Conservation (phyloP, 257 asterid species). For the Solanum sitiens region DNA sequence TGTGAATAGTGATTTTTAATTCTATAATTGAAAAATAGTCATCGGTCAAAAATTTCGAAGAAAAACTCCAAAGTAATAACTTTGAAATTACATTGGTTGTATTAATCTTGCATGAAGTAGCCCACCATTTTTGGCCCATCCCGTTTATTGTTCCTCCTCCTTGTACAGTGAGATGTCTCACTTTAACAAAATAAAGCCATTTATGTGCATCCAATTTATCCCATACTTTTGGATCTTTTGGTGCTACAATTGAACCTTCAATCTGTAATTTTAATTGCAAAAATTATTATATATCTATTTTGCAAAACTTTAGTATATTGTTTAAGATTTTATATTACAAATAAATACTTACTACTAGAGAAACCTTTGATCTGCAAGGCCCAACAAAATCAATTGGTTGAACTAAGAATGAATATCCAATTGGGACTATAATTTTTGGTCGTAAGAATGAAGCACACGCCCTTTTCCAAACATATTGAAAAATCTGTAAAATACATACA, state of each 20-base stretch:
- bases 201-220: conserved; percentile 36
- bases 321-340: background rate
- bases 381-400: conserved; percentile 50
- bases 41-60: background rate
- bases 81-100: conserved; percentile 40
- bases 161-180: conserved; percentile 51
- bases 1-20: background rate
- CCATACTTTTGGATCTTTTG: conserved; percentile 62
- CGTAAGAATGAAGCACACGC: conserved; percentile 34
- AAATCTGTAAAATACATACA: conserved; percentile 27
- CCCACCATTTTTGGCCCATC: conserved; percentile 78
- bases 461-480: conserved; percentile 46
- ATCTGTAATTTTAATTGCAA: conserved; percentile 32
- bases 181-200: conserved; percentile 75
- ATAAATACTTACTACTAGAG: conserved; percentile 36
- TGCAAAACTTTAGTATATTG: background rate
- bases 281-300: background rate
- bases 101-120: conserved; percentile 75
- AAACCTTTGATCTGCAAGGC: conserved; percentile 58
- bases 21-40: background rate
- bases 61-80: background rate
- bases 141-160: conserved; percentile 76
- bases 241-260: conserved; percentile 57
- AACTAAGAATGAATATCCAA: conserved; percentile 29
- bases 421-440: conserved; percentile 38